phyloP scores from a whole-genome alignment of 805 yeast genomes.

The Saccharomyces mikatae region DNA sequence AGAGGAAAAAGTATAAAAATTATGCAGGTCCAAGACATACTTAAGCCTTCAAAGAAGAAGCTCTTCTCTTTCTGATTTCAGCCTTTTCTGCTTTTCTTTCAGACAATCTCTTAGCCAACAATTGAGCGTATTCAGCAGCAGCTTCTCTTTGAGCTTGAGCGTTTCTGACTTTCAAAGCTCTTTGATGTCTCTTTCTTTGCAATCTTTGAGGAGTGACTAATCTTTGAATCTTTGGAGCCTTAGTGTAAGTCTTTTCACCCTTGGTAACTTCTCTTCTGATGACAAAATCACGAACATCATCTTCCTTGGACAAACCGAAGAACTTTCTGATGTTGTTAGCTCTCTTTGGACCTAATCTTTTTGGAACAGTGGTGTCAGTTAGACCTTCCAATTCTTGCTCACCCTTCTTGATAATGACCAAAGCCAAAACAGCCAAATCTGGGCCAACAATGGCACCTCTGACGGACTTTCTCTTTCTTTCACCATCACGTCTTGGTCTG shows the following conservation, averaged over 20 bases:
- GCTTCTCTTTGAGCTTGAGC: constrained; percentile 99
- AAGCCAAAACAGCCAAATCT: constrained; percentile 92
- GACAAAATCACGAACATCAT: constrained; percentile 66
- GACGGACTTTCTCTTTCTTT: constrained; percentile 99
- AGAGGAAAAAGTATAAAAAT: constrained; percentile 10
- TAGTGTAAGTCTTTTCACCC: constrained; percentile 97
- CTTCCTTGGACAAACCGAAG: constrained; percentile 68
- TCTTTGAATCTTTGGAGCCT: constrained; percentile 99
- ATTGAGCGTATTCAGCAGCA: constrained; percentile 99
- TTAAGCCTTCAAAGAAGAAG: constrained; percentile 94
- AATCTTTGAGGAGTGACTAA: constrained; percentile 97
- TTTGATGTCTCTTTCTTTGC: constrained; percentile 98
- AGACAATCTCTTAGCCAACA: constrained; percentile 95
- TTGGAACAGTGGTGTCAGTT: constrained; percentile 90
- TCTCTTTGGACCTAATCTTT: constrained; percentile 99
- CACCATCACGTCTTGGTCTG: constrained; percentile 99
- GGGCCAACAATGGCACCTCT: constrained; percentile 98
- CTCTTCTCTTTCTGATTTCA: constrained; percentile 99
- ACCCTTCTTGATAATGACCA: constrained; percentile 94
- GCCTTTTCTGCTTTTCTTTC: constrained; percentile 98
- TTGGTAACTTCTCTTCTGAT: constrained; percentile 97
- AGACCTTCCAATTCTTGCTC: constrained; percentile 92
- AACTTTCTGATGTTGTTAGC: constrained; percentile 99
- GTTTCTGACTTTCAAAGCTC: constrained; percentile 86
- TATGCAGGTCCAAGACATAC: constrained; percentile 9